Percentiles rank a stretch among this genome's conserved stretches.
These are phyloP conservation scores for Lasiosphaeriaceae sp. DNA, from an alignment of 495 filamentous ascomycete species.

Conservation along the genomic window DNA sequence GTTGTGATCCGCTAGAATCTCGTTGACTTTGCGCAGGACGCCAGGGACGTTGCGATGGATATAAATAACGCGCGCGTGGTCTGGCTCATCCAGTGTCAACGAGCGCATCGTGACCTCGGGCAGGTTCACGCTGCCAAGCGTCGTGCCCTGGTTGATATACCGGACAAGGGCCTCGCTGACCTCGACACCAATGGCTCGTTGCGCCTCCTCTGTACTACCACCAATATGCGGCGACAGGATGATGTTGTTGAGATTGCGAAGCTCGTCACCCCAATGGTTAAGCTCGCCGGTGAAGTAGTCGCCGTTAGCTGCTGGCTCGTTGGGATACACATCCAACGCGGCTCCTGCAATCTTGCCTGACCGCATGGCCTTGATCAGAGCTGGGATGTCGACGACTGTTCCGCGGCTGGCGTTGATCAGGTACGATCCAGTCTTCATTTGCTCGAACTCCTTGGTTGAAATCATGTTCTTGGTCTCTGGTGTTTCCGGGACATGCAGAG, in stretches of 20 bases:
- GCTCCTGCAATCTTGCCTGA: conserved; percentile 88
- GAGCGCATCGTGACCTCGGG: conserved; percentile 88
- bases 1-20: conserved; percentile 89
- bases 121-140: conserved; percentile 89
- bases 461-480: conserved; percentile 92
- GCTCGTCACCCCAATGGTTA: conserved; percentile 81
- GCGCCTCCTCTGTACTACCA: conserved; percentile 95
- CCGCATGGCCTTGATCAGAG: conserved; percentile 83
- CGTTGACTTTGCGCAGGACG: conserved; percentile 89
- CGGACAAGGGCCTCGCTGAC: conserved; percentile 80
- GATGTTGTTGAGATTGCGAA: conserved; percentile 82
- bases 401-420: conserved; percentile 95
- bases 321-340: conserved; percentile 92
- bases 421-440: conserved; percentile 91
- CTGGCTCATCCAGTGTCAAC: conserved; percentile 78
- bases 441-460: conserved; percentile 64
- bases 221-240: conserved; percentile 97
- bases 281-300: conserved; percentile 88
- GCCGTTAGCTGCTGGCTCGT: conserved; percentile 89
- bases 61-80: conserved; percentile 88
- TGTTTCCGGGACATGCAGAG: conserved; percentile 89
- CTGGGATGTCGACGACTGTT: conserved; percentile 90
- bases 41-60: conserved; percentile 95
- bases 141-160: conserved; percentile 91
- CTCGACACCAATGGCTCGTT: conserved; percentile 93